A percentile compares a stretch with the other conserved stretches of the same genome.
Evolutionary conservation across 2,329 filamentous ascomycete genomes (phyloP).

Genomic region (Penicillium decumbens): DNA sequence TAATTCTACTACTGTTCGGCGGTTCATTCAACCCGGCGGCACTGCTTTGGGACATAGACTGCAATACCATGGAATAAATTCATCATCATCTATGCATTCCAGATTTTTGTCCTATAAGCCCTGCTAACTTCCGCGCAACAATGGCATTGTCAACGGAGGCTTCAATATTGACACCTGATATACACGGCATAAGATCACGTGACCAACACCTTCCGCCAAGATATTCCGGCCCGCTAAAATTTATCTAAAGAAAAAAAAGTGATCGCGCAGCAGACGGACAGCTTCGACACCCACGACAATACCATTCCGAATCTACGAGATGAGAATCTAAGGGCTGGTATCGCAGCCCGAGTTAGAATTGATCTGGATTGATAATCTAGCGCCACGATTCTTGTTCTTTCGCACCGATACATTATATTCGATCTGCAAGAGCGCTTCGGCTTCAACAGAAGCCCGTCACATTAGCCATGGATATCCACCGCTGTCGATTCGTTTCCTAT

Average conservation of each 20-base stretch:
- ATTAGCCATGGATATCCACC: constrained; percentile 81
- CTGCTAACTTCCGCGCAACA: neutral
- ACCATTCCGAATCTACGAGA: constrained; percentile 10
- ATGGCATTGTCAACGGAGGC: neutral
- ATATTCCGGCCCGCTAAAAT: constrained; percentile 30
- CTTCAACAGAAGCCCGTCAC: constrained; percentile 14
- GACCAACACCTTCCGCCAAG: constrained; percentile 15
- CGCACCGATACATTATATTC: constrained; percentile 5
- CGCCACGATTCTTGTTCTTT: constrained; percentile 11
- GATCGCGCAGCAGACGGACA: constrained; percentile 20
- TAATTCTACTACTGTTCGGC: neutral
- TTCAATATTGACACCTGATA: constrained; percentile 2
- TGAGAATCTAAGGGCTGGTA: constrained; percentile 23
- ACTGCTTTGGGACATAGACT: neutral
- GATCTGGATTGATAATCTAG: constrained; percentile 14
- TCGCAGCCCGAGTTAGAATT: constrained; percentile 13
- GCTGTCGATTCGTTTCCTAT: constrained; percentile 91
- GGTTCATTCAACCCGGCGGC: neutral
- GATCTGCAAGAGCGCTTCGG: constrained; percentile 14
- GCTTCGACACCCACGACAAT: constrained; percentile 16
- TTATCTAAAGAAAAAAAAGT: constrained; percentile 30
- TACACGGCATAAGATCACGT: constrained; percentile 9
- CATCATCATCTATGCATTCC: neutral
- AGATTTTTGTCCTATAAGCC: neutral
- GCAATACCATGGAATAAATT: neutral